These are phyloP conservation scores for Cutaneotrichosporon dermatis DNA, from an alignment of 1,284 basidiomycete species.

Conservation along the genomic window DNA sequence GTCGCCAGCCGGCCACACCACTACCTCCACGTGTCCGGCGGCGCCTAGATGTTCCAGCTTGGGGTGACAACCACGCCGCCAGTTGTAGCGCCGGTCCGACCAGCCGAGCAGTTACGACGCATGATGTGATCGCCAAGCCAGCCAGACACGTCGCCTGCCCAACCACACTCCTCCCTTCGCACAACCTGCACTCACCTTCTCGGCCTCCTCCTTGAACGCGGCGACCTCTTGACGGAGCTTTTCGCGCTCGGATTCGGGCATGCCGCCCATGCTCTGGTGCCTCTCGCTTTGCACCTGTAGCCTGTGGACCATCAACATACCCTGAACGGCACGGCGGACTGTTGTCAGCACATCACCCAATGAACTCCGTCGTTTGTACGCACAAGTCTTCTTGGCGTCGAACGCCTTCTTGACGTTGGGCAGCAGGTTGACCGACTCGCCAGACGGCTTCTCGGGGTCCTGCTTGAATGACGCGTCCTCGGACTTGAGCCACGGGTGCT, in stretches of 20 bases:
- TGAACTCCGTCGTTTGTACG: no score
- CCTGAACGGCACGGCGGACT: slow-evolving; percentile 82
- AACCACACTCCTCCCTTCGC: no score
- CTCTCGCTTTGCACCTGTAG: slow-evolving; percentile 53
- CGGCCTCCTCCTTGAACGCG: slow-evolving; percentile 75
- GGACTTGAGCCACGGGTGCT: slow-evolving; percentile 69
- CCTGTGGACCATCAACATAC: slow-evolving; percentile 77
- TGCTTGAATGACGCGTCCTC: slow-evolving; percentile 51
- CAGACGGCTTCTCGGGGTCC: slow-evolving; percentile 57
- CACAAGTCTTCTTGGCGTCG: slow-evolving; percentile 79
- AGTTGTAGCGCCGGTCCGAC: no score
- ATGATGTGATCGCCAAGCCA: no score
- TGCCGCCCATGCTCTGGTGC: slow-evolving; percentile 53
- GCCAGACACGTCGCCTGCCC: no score
- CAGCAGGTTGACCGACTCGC: slow-evolving; percentile 71
- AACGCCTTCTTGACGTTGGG: slow-evolving; percentile 84
- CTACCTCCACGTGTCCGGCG: no score
- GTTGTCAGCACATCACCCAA: slow-evolving; percentile 4
- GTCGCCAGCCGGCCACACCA: no score
- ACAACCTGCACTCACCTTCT: slow-evolving; percentile 52
- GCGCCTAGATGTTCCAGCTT: no score
- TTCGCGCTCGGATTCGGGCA: slow-evolving; percentile 52
- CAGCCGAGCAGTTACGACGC: no score
- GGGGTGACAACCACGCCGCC: no score
- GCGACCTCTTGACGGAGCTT: slow-evolving; percentile 61